Percentiles rank a stretch among this genome's conserved stretches.
These are phyloP conservation scores for Nemania sp. DNA, from an alignment of 2,329 filamentous ascomycete genomes.

Conservation along the genomic window DNA sequence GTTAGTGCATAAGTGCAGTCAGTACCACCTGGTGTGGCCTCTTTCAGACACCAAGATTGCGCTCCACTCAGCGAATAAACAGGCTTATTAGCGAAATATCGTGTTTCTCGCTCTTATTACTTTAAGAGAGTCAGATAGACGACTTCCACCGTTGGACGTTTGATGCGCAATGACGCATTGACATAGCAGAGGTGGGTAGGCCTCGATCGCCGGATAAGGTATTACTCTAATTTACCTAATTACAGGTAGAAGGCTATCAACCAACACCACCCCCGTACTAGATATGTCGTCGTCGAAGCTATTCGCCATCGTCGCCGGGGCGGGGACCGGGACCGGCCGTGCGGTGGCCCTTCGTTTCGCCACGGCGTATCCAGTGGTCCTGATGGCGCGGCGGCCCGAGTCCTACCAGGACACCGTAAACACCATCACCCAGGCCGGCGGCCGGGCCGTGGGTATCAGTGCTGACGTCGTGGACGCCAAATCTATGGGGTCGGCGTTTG, in stretches of 20 bases:
- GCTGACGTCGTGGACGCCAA: conserved; percentile 14
- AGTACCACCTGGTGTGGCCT: too few relatives aligned
- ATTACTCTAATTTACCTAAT: too few relatives aligned
- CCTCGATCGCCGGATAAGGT: too few relatives aligned
- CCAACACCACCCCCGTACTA: too few relatives aligned
- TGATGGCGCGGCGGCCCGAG: conserved; percentile 19
- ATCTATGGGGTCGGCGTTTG: conserved; percentile 14
- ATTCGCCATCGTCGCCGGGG: conserved; percentile 72
- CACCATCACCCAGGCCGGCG: conserved; percentile 18
- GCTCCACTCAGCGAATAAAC: not conserved
- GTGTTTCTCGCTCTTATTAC: not conserved
- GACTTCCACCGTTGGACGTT: too few relatives aligned
- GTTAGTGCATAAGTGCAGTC: too few relatives aligned
- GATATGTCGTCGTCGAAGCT: conserved; percentile 50
- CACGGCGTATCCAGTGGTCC: conserved; percentile 22
- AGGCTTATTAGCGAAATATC: not conserved
- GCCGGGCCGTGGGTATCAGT: conserved; percentile 19
- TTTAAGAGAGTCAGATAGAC: too few relatives aligned
- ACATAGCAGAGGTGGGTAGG: too few relatives aligned
- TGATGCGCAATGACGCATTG: too few relatives aligned
- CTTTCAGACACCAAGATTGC: too few relatives aligned
- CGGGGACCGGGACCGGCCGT: conserved; percentile 65
- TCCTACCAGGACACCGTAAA: conserved; percentile 17
- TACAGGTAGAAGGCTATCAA: too few relatives aligned
- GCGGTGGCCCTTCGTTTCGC: conserved; percentile 23